These are phyloP conservation scores for Phytophthora idaei DNA, from an alignment of 352 stramenopile genomes.

Conservation along the genomic window DNA sequence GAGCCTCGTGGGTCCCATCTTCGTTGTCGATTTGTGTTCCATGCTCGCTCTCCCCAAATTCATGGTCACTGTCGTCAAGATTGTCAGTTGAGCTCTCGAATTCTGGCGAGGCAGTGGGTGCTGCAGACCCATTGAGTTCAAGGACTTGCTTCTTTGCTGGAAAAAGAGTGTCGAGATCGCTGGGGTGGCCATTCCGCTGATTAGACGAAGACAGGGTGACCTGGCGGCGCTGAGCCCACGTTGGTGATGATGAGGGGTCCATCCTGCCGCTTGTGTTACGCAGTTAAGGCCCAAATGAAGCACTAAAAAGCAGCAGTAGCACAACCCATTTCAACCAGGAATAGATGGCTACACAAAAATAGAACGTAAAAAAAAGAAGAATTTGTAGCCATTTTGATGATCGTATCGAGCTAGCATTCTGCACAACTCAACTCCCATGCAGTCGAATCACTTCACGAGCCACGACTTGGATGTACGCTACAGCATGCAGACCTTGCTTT, in stretches of 20 bases:
- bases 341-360: conserved; percentile 31
- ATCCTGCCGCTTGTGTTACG: conserved; percentile 7
- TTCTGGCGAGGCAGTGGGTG: conserved; percentile 13
- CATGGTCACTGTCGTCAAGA: conserved; percentile 15
- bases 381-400: conserved; percentile 23
- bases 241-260: conserved; percentile 3
- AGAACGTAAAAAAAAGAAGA: conserved; percentile 37
- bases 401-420: not conserved
- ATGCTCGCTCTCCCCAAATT: conserved; percentile 19
- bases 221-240: conserved; percentile 8
- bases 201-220: conserved; percentile 14
- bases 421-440: conserved; percentile 17
- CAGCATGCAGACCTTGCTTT: not conserved
- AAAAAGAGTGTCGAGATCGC: not conserved
- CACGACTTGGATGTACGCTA: conserved; percentile 51
- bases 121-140: not conserved
- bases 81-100: conserved; percentile 10
- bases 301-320: not conserved
- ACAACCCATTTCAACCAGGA: conserved; percentile 19
- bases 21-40: conserved; percentile 17
- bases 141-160: conserved; percentile 11
- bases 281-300: not conserved
- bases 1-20: conserved; percentile 17
- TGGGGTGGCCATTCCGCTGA: conserved; percentile 12
- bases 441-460: conserved; percentile 47